phyloP scores from a whole-genome alignment of 192 early-diverging fungal genomes.

The Mycoemilia scoparia region DNA sequence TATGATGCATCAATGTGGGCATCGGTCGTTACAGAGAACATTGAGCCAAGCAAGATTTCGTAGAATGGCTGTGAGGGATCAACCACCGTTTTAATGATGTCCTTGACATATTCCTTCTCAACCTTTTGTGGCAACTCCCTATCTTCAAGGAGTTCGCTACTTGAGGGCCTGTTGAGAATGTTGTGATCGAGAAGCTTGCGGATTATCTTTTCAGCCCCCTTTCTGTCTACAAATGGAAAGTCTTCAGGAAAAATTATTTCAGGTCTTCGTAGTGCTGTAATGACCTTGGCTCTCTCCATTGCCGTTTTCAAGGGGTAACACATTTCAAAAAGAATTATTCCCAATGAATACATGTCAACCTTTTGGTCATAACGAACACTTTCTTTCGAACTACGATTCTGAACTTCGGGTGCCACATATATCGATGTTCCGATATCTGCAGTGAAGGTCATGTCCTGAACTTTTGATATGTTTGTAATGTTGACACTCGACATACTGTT shows the following conservation, averaged over 20 bases:
- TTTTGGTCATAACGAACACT: constrained; percentile 42
- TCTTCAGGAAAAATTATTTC: constrained; percentile 27
- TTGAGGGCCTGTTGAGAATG: constrained; percentile 58
- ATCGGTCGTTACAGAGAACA: constrained; percentile 62
- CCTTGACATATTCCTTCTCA: constrained; percentile 78
- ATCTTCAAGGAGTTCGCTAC: constrained; percentile 63
- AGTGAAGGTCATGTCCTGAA: constrained; percentile 42
- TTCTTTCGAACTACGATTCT: constrained; percentile 18
- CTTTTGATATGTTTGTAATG: too few relatives aligned
- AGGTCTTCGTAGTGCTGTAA: constrained; percentile 40
- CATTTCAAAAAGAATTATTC: constrained; percentile 87
- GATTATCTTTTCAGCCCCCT: constrained; percentile 56
- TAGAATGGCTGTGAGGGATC: constrained; percentile 81
- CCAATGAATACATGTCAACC: constrained; percentile 81
- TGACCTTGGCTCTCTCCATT: constrained; percentile 65
- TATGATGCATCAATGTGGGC: constrained; percentile 79
- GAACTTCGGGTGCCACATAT: constrained; percentile 58
- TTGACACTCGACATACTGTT: constrained; percentile 1
- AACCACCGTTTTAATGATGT: constrained; percentile 77
- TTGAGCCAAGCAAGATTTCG: constrained; percentile 50
- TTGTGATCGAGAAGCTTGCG: constrained; percentile 48
- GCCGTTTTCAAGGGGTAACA: constrained; percentile 66
- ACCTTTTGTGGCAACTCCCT: constrained; percentile 61
- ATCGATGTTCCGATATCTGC: constrained; percentile 76
- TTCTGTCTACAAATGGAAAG: constrained; percentile 41